Base-by-base conservation (phyloP, 2,329 filamentous ascomycete species). In the Apiospora saccharicola region DNA sequence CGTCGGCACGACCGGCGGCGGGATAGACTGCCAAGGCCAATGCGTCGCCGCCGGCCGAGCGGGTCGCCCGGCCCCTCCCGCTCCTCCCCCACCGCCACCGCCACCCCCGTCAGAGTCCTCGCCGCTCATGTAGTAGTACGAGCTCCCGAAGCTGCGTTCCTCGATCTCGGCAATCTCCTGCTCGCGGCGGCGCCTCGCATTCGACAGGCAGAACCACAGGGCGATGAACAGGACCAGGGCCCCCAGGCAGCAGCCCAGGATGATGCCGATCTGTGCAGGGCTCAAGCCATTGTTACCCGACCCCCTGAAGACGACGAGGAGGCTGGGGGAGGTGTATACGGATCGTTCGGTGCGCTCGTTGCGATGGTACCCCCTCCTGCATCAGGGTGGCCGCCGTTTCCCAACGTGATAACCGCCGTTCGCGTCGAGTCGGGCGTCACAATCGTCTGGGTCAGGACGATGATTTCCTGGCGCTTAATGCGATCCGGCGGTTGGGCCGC, bases 381-480 rank as follows among this genome's bases (percentile, higher is more conserved):
- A 71, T 75, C 57, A 75, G 70, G 6, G 76, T 24, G 74, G 24
- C 70, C 68, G 51, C 76, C 77, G 4, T 75, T 74, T 37, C 77
- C 77, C 12, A 80, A 78, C 4, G 78, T 80, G 19, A 81, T 76
- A 24, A 79, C 26, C 8, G 79, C 76, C 3, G 79, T 80, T 30
- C 73, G 76, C 5, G 76, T 79, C 26, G 74, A 74, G 70, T 77
- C 78, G 41, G 74, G 73, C 64, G 26, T 47, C 12, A 76, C 78
- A 68, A 80, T 75, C 7, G 77, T 79, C 72, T 81, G 79, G 2
- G 79, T 80, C 51, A 80, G 68, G n/a, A 73, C 76, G 61, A 79
- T 71, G 70, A 41, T 8, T 2, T 64, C 34, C 34, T 79, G 79
- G 57, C 46, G 46, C 26, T 53, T 51, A 47, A 70, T 22, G 7